These are phyloP conservation scores for Jacaranda copaia DNA, from an alignment of 257 asterid genomes.

Conservation along the genomic window DNA sequence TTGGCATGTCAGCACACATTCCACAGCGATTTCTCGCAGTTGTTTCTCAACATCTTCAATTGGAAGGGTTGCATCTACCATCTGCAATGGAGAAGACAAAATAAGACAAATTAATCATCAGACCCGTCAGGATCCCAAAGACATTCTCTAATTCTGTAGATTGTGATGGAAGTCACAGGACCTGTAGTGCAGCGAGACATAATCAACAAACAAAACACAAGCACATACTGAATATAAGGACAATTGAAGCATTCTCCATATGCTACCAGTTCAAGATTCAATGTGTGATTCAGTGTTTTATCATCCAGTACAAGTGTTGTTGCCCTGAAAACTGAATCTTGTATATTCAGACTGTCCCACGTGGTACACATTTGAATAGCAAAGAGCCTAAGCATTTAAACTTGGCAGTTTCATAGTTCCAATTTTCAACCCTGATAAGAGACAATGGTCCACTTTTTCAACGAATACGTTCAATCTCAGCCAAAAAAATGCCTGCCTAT, in stretches of 20 bases:
- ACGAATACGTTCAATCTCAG: too few species aligned
- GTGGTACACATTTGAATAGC: too few species aligned
- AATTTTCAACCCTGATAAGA: too few species aligned
- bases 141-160: neutral
- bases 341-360: too few species aligned
- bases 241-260: too few species aligned
- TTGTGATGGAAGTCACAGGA: neutral
- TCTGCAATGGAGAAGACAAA: slow-evolving; percentile 48
- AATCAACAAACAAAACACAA: neutral
- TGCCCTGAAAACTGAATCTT: neutral
- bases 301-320: neutral
- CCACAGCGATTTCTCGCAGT: slow-evolving; percentile 55
- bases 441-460: too few species aligned
- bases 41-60: slow-evolving; percentile 75
- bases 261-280: too few species aligned
- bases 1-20: slow-evolving; percentile 58
- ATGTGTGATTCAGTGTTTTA: neutral
- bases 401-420: too few species aligned
- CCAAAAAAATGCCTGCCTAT: neutral
- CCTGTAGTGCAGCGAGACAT: neutral
- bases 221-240: neutral
- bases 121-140: neutral
- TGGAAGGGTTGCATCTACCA: slow-evolving; percentile 74
- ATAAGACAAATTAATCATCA: neutral
- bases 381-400: too few species aligned